These are phyloP conservation scores for Syzygium aromaticum DNA, from an alignment of 345 rosid species.

Conservation along the genomic window DNA sequence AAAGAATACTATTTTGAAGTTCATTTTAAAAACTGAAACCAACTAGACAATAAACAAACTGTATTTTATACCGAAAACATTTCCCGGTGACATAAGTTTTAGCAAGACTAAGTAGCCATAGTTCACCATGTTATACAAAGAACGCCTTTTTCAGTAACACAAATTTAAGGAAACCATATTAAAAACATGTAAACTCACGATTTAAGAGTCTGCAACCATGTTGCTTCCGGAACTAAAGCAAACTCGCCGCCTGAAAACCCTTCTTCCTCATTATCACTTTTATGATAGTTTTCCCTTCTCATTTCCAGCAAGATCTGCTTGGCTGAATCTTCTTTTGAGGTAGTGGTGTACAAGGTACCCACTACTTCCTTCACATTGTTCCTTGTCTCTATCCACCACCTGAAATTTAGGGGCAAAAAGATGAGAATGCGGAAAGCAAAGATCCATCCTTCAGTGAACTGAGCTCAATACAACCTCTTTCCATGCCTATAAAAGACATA, in stretches of 20 bases:
- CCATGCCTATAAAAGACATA: neutral
- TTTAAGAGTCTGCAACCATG: slow-evolving; percentile 55
- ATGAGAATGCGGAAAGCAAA: neutral
- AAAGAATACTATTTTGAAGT: neutral
- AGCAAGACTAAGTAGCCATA: neutral
- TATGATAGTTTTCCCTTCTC: slow-evolving; percentile 31
- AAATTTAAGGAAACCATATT: neutral
- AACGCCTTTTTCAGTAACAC: neutral
- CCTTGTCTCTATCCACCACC: slow-evolving; percentile 60
- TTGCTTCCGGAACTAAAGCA: slow-evolving; percentile 53
- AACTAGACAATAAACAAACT: neutral
- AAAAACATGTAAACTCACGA: slow-evolving; percentile 23
- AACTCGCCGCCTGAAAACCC: slow-evolving; percentile 32
- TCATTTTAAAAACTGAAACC: neutral
- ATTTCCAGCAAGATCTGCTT: slow-evolving; percentile 36
- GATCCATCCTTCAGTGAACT: neutral
- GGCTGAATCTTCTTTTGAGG: slow-evolving; percentile 21
- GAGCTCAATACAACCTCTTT: neutral
- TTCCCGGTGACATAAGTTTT: neutral
- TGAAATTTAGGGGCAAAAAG: slow-evolving; percentile 8
- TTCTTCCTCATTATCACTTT: slow-evolving; percentile 19
- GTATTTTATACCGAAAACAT: neutral
- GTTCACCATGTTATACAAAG: neutral
- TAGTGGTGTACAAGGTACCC: slow-evolving; percentile 36
- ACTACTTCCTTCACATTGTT: slow-evolving; percentile 16